These are phyloP conservation scores for Guillardia theta DNA, from an alignment of 78 protist species.

Conservation along the genomic window DNA sequence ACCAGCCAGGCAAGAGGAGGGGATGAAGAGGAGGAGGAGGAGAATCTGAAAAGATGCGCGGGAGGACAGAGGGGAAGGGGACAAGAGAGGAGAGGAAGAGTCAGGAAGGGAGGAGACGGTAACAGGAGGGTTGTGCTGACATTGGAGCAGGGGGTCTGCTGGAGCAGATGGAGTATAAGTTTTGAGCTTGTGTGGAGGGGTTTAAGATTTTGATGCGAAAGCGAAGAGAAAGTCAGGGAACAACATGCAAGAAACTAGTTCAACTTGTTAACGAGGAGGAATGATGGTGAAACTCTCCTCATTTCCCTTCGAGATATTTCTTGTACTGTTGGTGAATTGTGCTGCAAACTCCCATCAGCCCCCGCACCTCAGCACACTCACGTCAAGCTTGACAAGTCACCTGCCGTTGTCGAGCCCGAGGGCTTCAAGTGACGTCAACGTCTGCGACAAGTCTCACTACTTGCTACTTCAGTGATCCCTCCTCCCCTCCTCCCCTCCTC, in stretches of 20 bases:
- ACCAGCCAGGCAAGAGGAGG: too few species aligned
- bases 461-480: not conserved
- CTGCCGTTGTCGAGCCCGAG: not conserved
- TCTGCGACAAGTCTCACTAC: not conserved
- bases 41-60: too few species aligned
- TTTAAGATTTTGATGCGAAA: not conserved
- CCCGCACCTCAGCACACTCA: not conserved
- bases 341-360: not conserved
- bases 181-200: not conserved
- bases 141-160: slow-evolving; percentile 20
- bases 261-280: not conserved
- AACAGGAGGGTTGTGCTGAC: too few species aligned
- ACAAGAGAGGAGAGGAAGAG: too few species aligned
- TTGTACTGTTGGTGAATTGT: not conserved
- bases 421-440: too few species aligned
- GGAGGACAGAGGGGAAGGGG: too few species aligned
- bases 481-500: not conserved
- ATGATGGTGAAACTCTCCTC: not conserved
- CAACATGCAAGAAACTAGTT: not conserved
- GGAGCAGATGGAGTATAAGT: not conserved
- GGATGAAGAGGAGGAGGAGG: too few species aligned
- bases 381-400: not conserved
- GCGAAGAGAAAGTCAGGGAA: not conserved
- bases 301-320: not conserved
- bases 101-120: too few species aligned